These are phyloP conservation scores for Parmelia sp. DNA, from an alignment of 495 filamentous ascomycete species.

Conservation along the genomic window DNA sequence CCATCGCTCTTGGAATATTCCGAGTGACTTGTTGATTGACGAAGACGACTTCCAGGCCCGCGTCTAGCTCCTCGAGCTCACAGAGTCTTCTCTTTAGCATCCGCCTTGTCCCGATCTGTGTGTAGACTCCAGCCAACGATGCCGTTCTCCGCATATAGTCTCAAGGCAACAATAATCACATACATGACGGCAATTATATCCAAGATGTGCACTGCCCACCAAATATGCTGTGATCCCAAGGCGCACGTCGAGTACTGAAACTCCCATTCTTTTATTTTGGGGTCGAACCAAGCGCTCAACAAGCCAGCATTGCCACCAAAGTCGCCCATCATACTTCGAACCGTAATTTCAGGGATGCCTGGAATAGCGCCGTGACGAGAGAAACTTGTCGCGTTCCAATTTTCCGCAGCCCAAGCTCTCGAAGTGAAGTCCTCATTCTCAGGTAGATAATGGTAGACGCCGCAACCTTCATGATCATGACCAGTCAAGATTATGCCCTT, in stretches of 20 bases:
- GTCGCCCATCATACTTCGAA: constrained; percentile 98
- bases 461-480: constrained; percentile 92
- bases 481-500: constrained; percentile 78
- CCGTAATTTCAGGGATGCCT: constrained; percentile 78
- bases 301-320: constrained; percentile 85
- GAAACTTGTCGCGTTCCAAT: constrained; percentile 22
- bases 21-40: not conserved
- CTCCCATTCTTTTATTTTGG: constrained; percentile 59
- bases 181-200: constrained; percentile 49
- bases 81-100: not conserved
- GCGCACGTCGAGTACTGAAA: constrained; percentile 72
- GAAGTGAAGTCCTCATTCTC: constrained; percentile 18
- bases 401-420: constrained; percentile 22
- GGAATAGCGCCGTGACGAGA: constrained; percentile 12
- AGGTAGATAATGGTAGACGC: constrained; percentile 68
- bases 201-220: constrained; percentile 82
- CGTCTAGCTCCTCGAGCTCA: not conserved
- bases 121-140: not conserved
- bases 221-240: constrained; percentile 80
- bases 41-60: not conserved
- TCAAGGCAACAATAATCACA: constrained; percentile 15
- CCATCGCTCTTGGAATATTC: not conserved
- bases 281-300: constrained; percentile 83
- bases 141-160: not conserved
- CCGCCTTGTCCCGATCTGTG: not conserved